Conservation (phyloP, 768 basidiomycete genomes). For the Astraeus odoratus region DNA sequence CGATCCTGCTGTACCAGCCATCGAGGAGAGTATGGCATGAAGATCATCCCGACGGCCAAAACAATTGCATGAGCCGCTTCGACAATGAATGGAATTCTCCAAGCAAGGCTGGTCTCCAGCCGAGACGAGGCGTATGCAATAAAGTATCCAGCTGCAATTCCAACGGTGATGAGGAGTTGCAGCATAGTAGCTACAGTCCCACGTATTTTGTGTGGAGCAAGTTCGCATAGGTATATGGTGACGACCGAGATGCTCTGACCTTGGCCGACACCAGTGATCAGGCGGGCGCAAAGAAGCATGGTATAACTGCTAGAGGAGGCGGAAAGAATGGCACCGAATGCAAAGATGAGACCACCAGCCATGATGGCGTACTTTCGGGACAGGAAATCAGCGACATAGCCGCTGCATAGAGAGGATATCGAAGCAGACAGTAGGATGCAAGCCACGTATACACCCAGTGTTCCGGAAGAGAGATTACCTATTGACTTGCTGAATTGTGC, state of each 20-base stretch:
- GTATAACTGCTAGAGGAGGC: constrained; percentile 29
- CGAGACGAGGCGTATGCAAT: constrained; percentile 20
- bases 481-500: constrained; percentile 34
- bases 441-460: constrained; percentile 39
- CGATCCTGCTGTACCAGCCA: constrained; percentile 29
- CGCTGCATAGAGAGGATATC: constrained; percentile 33
- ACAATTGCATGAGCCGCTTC: constrained; percentile 16
- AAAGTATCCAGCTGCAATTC: constrained; percentile 32
- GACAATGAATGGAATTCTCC: constrained; percentile 23
- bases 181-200: constrained; percentile 34
- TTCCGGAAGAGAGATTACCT: constrained; percentile 27
- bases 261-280: constrained; percentile 41
- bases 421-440: constrained; percentile 37
- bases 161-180: constrained; percentile 38
- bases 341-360: constrained; percentile 35
- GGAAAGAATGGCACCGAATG: constrained; percentile 35
- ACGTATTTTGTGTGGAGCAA: constrained; percentile 35
- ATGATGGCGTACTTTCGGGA: constrained; percentile 41
- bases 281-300: constrained; percentile 37
- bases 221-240: constrained; percentile 35
- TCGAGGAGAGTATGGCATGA: constrained; percentile 16
- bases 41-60: constrained; percentile 18
- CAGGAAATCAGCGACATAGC: constrained; percentile 38
- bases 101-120: constrained; percentile 17
- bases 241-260: constrained; percentile 39